Evolutionary conservation across 345 rosid genomes (phyloP).

Genomic region (Balakata baccata): DNA sequence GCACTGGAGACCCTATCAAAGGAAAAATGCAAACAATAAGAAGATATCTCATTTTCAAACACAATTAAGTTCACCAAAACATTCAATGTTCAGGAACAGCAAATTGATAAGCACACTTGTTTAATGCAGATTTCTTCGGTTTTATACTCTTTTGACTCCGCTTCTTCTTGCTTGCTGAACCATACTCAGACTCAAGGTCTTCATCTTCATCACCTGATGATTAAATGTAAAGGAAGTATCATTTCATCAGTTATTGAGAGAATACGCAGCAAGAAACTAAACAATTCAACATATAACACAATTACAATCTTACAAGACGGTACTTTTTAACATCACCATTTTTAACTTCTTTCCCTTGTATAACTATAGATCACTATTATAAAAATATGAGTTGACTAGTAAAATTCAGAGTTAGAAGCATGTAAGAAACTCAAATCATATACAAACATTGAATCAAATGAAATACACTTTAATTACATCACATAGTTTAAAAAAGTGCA

Average conservation of each 20-base stretch:
- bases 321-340: background rate
- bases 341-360: background rate
- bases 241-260: background rate
- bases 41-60: slow-evolving; percentile 10
- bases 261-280: background rate
- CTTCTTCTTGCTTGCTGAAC: slow-evolving; percentile 76
- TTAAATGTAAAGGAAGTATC: slow-evolving; percentile 3
- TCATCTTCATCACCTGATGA: slow-evolving; percentile 77
- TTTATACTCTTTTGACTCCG: slow-evolving; percentile 61
- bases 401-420: background rate
- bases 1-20: slow-evolving; percentile 82
- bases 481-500: background rate
- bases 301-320: background rate
- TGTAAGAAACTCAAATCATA: background rate
- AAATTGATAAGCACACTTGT: slow-evolving; percentile 58
- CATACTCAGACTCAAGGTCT: slow-evolving; percentile 65
- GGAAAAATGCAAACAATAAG: slow-evolving; percentile 26
- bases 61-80: slow-evolving; percentile 1
- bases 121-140: slow-evolving; percentile 66
- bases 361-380: background rate
- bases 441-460: background rate
- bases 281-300: background rate
- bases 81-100: slow-evolving; percentile 18
- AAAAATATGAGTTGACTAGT: background rate
- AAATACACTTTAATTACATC: background rate